These are phyloP conservation scores for Mycena indigotica DNA, from an alignment of 768 basidiomycete genomes.

Conservation along the genomic window DNA sequence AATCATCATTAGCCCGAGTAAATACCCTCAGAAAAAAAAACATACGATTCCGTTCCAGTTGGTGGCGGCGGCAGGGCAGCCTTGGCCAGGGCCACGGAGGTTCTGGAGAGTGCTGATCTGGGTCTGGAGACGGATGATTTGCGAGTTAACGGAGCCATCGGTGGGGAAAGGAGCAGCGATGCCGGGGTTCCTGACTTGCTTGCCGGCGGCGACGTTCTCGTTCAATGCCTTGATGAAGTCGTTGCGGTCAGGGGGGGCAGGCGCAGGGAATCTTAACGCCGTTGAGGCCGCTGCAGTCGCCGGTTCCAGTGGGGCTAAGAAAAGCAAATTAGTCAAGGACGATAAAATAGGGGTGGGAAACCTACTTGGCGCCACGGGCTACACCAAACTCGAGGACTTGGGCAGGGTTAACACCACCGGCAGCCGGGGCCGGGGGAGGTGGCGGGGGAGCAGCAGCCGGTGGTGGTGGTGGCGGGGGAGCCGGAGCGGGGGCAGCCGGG, in stretches of 20 bases:
- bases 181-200: constrained; percentile 42
- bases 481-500: constrained; percentile 29
- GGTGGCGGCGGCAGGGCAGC: constrained; percentile 2
- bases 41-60: neutral
- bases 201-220: constrained; percentile 43
- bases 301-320: constrained; percentile 31
- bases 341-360: neutral
- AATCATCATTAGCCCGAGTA: neutral
- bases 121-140: constrained; percentile 22
- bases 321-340: neutral
- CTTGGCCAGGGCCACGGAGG: neutral
- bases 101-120: neutral
- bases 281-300: constrained; percentile 35
- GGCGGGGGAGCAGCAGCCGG: constrained; percentile 25
- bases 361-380: constrained; percentile 30
- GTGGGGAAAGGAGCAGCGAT: constrained; percentile 46
- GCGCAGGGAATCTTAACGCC: constrained; percentile 36
- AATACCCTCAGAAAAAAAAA: neutral
- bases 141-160: constrained; percentile 40
- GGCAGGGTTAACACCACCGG: constrained; percentile 47
- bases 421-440: constrained; percentile 28
- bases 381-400: constrained; percentile 64
- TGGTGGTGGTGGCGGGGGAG: constrained; percentile 32
- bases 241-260: constrained; percentile 33
- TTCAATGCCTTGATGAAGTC: constrained; percentile 32